Evolutionary conservation across 192 early-diverging fungal species (phyloP), one percentile per base, ranked within the genome.

Genomic region (Coemansia erecta): DNA sequence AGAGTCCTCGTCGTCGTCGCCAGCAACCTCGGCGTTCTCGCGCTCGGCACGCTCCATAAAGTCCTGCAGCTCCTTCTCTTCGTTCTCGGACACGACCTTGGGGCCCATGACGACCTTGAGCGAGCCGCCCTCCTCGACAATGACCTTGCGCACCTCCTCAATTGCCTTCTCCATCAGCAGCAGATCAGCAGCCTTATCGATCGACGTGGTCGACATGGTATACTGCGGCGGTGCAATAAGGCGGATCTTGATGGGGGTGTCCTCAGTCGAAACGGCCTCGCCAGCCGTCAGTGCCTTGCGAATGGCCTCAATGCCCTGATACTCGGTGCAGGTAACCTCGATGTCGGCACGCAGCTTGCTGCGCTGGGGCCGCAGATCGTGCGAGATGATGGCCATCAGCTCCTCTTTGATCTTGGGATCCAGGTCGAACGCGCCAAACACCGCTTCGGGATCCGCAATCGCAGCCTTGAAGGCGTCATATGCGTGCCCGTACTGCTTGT

Each of bases 381-480:
- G 90, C 48, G 84, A 84, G 58, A 99, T 95, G 73, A 89, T 89
- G 71, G 68, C 73, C 54, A 94, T 62, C 24, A 99, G 79, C 72
- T 96, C 93, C 13, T 85, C 83, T 41, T 70, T 73, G 31, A 92
- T 75, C 33, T 81, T 80, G 17, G 73, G 64, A 2, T 75, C 61
- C 64, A 98, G 83, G 9, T 83, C 78, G 42, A 96, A 68, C 39
- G 86, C 88, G 55, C 90, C 91, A 71, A 98, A 90, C 9, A 97
- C 89, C 58, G 84, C 81, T 18, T 92, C 90, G 2, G 92, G 87
- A 37, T 96, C 87, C 85, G 70, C 81, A 53, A 97, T 85, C 19
- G 95, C 94, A 44, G 89, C 61, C 83, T 97, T 97, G 83, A 99
- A 99, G 7, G 94, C 97, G 73, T 95, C 93, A 55, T 89, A 97